Evolutionary conservation across 2,329 filamentous ascomycete genomes (phyloP), one percentile per base, ranked within the genome.

Genomic region (Calonectria pseudoturangicola): DNA sequence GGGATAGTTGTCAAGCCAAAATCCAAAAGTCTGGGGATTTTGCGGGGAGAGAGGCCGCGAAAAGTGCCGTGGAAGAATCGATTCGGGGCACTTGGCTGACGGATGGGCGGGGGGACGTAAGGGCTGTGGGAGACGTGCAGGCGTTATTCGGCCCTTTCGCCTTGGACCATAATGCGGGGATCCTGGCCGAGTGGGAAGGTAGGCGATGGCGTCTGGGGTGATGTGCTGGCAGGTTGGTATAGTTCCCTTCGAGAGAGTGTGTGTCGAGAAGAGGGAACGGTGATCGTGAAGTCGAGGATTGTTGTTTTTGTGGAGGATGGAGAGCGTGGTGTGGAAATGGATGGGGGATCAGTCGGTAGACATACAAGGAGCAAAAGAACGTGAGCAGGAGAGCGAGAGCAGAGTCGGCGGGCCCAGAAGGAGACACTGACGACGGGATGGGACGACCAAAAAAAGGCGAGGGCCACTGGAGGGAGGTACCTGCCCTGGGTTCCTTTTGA

Each of bases 91-190:
- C 75, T 75, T 77, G 70, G 75, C 66, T 56, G 72, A 68, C 60
- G 75, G 76, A 68, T 72, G 73, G 73, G 71, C 71, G 74, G 71
- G 74, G 51, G 75, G 70, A 74, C 74, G 66, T 70, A 73, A 76
- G 64, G 71, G 76, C 51, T 72, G 73, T 76, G 74, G 77, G 71
- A 75, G 76, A 72, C 77, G 77, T 81, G 80, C 81, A 82, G 81
- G 77, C 78, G 79, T 79, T 83, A 83, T 83, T 83, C 82, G 82
- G 82, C 81, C 82, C 82, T 83, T 83, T 82, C 76, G 75, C 77
- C 76, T 79, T 80, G 79, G 74, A 81, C 77, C 81, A 79, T 77
- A 79, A 79, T 79, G 81, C 80, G 81, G 81, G 81, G 80, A 73
- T 71, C 72, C 72, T 77, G 50, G 71, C 70, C 70, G 66, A 68